Evolutionary conservation across 768 basidiomycete species (phyloP), one percentile per base, ranked within the genome.

Genomic region (Tricholoma furcatifolium): DNA sequence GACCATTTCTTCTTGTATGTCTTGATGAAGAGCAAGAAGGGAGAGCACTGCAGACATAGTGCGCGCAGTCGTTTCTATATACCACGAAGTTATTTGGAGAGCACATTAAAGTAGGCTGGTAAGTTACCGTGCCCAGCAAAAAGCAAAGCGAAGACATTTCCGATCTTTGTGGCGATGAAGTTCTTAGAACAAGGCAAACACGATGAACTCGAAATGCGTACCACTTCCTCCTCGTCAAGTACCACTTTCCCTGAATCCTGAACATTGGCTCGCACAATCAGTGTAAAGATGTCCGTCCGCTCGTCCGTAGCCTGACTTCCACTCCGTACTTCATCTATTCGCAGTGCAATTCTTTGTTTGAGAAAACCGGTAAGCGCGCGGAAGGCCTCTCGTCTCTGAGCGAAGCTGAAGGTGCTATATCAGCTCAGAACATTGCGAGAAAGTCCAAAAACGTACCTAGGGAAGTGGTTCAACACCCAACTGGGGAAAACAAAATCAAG

Each of bases 81-180:
- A 51, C 23, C 15, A 41, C 7, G 27, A 27, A 7, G 7, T 27
- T 27, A 27, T 27, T 7, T 27, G 7, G 27, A 3, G 7, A 3
- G 7, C 7, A 27, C 27, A 27, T 27, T 7, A 27, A 27, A 7
- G 27, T 0, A 35, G 24, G 55, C 30, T 6, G 15, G 8, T 24
- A 9, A 56, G 67, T 34, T 53, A 76, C 81, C 82, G 60, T 83
- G 80, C 4, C 83, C 83, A 32, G 82, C 81, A 36, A 84, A 76
- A n/a, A 85, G 63, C 57, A 80, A 64, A 9, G 74, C 55, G 56
- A 74, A 82, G 0, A 80, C 59, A 49, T 82, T 83, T 4, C 79
- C 80, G 43, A 80, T 77, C 79, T 79, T 43, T 39, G 18, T 2
- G 3, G 27, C 2, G 43, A 31, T 23, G 15, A 21, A 3, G 14